Conservation (phyloP, 345 rosid genomes). For the Dipteronia sinensis region DNA sequence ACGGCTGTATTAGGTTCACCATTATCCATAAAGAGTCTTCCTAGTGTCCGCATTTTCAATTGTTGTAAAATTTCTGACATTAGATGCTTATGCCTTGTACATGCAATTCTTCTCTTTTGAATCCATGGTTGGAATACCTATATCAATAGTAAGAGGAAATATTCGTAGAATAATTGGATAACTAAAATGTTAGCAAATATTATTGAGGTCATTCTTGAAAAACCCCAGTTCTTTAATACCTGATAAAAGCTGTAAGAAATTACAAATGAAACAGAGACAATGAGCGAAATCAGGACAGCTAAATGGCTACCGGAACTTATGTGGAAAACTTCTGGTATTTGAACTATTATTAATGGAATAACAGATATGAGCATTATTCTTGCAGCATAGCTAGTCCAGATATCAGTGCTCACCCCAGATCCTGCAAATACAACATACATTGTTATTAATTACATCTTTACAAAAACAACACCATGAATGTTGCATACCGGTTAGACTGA, state of each 20-base stretch:
- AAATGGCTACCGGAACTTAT: constrained; percentile 27
- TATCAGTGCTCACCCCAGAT: constrained; percentile 39
- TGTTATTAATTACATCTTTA: too few relatives aligned
- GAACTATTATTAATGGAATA: constrained; percentile 25
- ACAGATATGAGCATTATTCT: constrained; percentile 48
- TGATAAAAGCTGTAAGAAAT: constrained; percentile 47
- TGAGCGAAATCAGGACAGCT: constrained; percentile 33
- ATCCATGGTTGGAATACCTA: constrained; percentile 60
- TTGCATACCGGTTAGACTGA: constrained; percentile 17
- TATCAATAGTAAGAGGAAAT: not conserved
- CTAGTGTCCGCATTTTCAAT: constrained; percentile 33
- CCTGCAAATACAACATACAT: constrained; percentile 18
- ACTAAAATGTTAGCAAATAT: too few relatives aligned
- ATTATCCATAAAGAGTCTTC: constrained; percentile 38
- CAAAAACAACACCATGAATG: not conserved
- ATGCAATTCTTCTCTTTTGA: constrained; percentile 46
- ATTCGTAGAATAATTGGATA: not conserved
- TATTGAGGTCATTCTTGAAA: not conserved
- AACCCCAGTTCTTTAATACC: constrained; percentile 21
- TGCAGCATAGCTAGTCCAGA: constrained; percentile 47
- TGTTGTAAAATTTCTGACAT: constrained; percentile 50
- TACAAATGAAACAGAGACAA: constrained; percentile 34
- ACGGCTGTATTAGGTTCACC: constrained; percentile 32
- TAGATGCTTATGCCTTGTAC: constrained; percentile 28
- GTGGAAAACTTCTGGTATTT: constrained; percentile 32